Conservation (phyloP, 768 basidiomycete species). For the Mrakia frigida region DNA sequence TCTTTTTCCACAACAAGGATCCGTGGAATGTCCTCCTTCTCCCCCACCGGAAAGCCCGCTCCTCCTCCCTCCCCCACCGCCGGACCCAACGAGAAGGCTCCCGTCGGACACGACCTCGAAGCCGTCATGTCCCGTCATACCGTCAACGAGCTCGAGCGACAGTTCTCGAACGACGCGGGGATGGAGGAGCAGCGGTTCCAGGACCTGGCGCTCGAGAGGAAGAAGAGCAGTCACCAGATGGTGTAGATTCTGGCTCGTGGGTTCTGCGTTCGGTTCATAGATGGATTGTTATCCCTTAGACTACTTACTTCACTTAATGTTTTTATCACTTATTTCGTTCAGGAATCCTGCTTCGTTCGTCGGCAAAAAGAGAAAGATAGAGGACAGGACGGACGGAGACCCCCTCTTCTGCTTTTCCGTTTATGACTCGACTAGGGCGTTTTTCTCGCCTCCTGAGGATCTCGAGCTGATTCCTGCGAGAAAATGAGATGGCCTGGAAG, state of each 20-base stretch:
- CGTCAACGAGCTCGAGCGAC: slow-evolving; percentile 8
- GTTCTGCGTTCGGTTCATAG: too few species aligned
- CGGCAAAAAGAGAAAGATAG: too few species aligned
- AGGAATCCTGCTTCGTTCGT: too few species aligned
- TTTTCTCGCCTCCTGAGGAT: too few species aligned
- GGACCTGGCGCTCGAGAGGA: slow-evolving; percentile 13
- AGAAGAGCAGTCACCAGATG: neutral
- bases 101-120: neutral
- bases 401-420: too few species aligned
- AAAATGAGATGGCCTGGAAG: too few species aligned
- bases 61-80: slow-evolving; percentile 1
- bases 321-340: too few species aligned
- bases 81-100: neutral
- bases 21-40: slow-evolving; percentile 17
- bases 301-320: too few species aligned
- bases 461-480: too few species aligned
- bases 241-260: neutral
- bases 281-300: too few species aligned
- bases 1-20: neutral
- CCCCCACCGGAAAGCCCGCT: slow-evolving; percentile 15
- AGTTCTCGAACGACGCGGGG: slow-evolving; percentile 22
- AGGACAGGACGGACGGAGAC: too few species aligned
- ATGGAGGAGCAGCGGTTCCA: neutral
- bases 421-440: too few species aligned
- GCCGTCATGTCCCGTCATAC: neutral